A percentile compares a stretch with the other conserved stretches of the same genome.
Evolutionary conservation across 352 stramenopile species (phyloP).

Genomic region (Lagenidium sp.): DNA sequence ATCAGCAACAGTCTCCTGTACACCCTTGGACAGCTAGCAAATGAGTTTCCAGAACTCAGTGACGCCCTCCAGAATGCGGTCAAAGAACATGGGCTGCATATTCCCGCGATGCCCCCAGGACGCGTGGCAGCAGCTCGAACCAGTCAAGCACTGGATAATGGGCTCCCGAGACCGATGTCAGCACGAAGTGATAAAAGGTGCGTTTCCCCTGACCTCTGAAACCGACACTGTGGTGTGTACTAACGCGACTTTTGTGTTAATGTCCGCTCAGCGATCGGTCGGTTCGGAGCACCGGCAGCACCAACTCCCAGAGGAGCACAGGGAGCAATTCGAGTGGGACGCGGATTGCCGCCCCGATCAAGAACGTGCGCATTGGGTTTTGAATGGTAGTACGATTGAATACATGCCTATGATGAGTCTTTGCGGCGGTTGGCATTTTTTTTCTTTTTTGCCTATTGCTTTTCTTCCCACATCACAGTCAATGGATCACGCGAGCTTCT

Average conservation of each 20-base stretch:
- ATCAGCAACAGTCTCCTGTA: slow-evolving; percentile 84
- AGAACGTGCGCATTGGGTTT: slow-evolving; percentile 51
- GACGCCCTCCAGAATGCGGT: slow-evolving; percentile 69
- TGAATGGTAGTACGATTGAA: slow-evolving; percentile 10
- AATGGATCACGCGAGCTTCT: slow-evolving; percentile 31
- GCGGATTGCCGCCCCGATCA: slow-evolving; percentile 52
- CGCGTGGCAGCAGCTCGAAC: slow-evolving; percentile 41
- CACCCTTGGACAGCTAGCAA: slow-evolving; percentile 87
- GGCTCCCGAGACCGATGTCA: slow-evolving; percentile 42
- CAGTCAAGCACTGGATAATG: slow-evolving; percentile 18
- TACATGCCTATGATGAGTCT: not conserved
- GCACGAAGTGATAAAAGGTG: slow-evolving; percentile 67
- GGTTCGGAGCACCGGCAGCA: slow-evolving; percentile 39
- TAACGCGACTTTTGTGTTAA: slow-evolving; percentile 1
- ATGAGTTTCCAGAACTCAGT: slow-evolving; percentile 92
- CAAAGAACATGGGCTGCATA: slow-evolving; percentile 63
- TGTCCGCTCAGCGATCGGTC: slow-evolving; percentile 29
- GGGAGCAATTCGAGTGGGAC: slow-evolving; percentile 30
- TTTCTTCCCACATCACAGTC: no score
- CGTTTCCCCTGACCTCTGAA: slow-evolving; percentile 6
- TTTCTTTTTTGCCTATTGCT: not conserved
- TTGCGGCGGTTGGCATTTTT: not conserved
- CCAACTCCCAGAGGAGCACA: slow-evolving; percentile 33
- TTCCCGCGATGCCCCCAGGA: slow-evolving; percentile 63
- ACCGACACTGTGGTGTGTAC: not conserved